Evolutionary conservation across 495 filamentous ascomycete species (phyloP).

Genomic region (Penicillium crystallinum): DNA sequence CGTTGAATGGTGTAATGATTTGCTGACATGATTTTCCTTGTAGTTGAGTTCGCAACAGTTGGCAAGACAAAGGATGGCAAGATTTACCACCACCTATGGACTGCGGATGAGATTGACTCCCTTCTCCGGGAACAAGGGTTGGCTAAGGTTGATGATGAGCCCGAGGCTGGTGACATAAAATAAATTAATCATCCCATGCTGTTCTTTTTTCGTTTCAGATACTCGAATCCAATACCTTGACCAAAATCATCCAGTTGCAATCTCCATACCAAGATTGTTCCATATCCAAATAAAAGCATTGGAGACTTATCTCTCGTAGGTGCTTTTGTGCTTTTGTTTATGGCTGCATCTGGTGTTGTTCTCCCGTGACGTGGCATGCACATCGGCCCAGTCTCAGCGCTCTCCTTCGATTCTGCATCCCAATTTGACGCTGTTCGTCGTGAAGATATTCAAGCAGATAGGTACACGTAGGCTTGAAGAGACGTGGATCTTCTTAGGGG

Average conservation of each 20-base stretch:
- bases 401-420: constrained; percentile 14
- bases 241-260: constrained; percentile 19
- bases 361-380: constrained; percentile 39
- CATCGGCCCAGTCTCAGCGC: constrained; percentile 22
- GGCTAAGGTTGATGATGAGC: constrained; percentile 77
- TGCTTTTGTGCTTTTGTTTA: constrained; percentile 9
- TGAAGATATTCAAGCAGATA: constrained; percentile 14
- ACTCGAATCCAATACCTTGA: constrained; percentile 19
- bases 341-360: constrained; percentile 26
- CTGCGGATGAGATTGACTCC: constrained; percentile 90
- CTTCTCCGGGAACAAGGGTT: constrained; percentile 92
- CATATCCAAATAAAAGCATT: not conserved
- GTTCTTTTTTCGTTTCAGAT: constrained; percentile 18
- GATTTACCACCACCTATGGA: constrained; percentile 97
- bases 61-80: constrained; percentile 90
- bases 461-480: constrained; percentile 32
- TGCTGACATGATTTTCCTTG: constrained; percentile 28
- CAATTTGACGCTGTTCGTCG: constrained; percentile 19
- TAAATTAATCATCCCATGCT: constrained; percentile 31
- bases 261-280: not conserved
- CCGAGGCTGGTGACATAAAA: constrained; percentile 58
- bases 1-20: not conserved
- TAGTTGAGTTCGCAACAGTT: constrained; percentile 98
- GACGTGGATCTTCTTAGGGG: not conserved
- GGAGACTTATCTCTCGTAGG: not conserved